Evolutionary conservation across 2,329 filamentous ascomycete species (phyloP), one percentile per base, ranked within the genome.

Genomic region (Bertia moriformis): DNA sequence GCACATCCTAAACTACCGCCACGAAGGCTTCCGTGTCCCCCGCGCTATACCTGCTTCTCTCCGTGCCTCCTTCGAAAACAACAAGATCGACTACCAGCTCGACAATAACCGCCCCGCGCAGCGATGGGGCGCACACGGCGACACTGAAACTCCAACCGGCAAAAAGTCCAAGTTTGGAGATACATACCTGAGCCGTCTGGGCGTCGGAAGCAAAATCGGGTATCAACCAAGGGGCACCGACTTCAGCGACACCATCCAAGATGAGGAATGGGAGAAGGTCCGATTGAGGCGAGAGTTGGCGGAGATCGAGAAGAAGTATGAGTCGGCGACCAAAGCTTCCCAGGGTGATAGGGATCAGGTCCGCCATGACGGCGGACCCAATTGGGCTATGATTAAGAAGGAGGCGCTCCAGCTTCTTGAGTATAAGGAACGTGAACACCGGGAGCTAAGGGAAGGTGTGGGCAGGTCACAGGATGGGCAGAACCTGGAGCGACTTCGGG

Each of bases 101-200:
- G 86, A 93, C 57, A 81, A 82, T 51, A 73, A 82, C 44, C 67
- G 69, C 22, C 61, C 66, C 14, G 63, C 66, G 2, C 75, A 75
- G 2, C 67, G 74, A 7, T 27, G 22, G 22, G 22, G 22, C 22
- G 22, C 22, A 29, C 82, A 82, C 43, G 76, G 81, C 50, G 93
- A 86, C 83, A 86, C 83, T 2, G 73, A 76, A 44, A 76, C 81
- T 45, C 74, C 79, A 37, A 83, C 88, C 53, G 85, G 93, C 39
- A 72, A 73, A 46, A 95, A 88, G 0, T 63, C 73, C 24, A 91
- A 85, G 1, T 88, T 89, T 42, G 82, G 84, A 53, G 98, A 98
- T 63, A 82, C 87, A 49, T 95, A 94, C 62, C 98, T 98, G 54
- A 91, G 91, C 47, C 91, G 98, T 58, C 84, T 93, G 46, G 98